These are phyloP conservation scores for Scenedesmus sp. DNA, from an alignment of 163 green algal genomes.

Conservation along the genomic window DNA sequence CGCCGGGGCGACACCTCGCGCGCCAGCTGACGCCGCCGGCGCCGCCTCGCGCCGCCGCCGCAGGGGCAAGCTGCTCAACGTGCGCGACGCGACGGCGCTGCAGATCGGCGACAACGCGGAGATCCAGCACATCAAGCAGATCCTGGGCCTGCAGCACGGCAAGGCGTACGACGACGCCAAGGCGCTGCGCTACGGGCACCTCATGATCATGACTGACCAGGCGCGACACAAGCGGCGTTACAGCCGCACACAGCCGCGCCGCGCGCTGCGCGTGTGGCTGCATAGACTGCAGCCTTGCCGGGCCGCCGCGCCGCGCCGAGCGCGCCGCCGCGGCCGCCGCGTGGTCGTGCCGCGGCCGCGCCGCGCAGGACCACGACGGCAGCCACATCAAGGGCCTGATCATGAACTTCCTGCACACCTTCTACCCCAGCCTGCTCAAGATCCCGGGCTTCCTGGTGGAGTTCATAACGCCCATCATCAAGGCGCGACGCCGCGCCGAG, in stretches of 20 bases:
- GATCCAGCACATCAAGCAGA: slow-evolving; percentile 99
- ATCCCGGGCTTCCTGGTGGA: slow-evolving; percentile 96
- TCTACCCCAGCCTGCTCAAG: slow-evolving; percentile 96
- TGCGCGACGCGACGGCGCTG: slow-evolving; percentile 91
- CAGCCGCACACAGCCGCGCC: too few species aligned
- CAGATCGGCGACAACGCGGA: slow-evolving; percentile 97
- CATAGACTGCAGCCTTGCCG: too few species aligned
- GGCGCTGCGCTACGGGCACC: slow-evolving; percentile 96
- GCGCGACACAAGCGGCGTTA: slow-evolving; percentile 1
- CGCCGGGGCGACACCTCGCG: too few species aligned
- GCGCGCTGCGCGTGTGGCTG: too few species aligned
- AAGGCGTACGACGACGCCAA: slow-evolving; percentile 95
- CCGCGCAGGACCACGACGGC: slow-evolving; percentile 91
- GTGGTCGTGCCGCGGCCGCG: not conserved
- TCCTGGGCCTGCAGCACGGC: slow-evolving; percentile 98
- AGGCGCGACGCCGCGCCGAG: too few species aligned
- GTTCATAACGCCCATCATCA: slow-evolving; percentile 99
- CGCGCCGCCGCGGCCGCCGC: not conserved
- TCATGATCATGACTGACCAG: slow-evolving; percentile 99
- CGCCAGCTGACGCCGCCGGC: not conserved
- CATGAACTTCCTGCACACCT: slow-evolving; percentile 99
- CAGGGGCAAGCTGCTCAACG: slow-evolving; percentile 99
- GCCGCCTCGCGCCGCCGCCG: too few species aligned
- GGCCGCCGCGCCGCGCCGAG: too few species aligned
- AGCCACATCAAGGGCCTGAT: slow-evolving; percentile 99